A percentile compares a stretch with the other conserved stretches of the same genome.
phyloP scores from a whole-genome alignment of 345 rosid species.

The Erucastrum elatum region DNA sequence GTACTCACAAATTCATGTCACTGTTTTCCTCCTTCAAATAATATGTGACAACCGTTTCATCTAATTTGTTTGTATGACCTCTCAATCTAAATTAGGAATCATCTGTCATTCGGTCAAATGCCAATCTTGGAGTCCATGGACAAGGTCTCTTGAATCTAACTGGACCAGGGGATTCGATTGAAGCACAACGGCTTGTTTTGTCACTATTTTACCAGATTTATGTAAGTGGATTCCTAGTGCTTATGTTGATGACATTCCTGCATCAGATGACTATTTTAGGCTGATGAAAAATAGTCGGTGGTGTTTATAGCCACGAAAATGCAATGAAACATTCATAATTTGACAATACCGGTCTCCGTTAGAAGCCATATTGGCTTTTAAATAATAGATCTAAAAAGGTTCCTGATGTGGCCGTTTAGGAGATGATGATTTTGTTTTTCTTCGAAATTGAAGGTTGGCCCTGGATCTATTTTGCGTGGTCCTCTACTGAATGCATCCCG shows the following conservation, averaged over 20 bases:
- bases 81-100: slow-evolving; percentile 58
- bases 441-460: slow-evolving; percentile 70
- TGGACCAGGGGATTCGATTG: slow-evolving; percentile 85
- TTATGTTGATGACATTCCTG: slow-evolving; percentile 23
- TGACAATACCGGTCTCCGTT: slow-evolving; percentile 8
- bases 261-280: slow-evolving; percentile 16
- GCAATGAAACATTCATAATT: slow-evolving; percentile 7
- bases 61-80: slow-evolving; percentile 6
- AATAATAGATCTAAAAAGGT: slow-evolving; percentile 8
- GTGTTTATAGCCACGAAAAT: slow-evolving; percentile 21
- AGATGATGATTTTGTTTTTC: slow-evolving; percentile 21
- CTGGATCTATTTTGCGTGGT: slow-evolving; percentile 88
- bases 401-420: slow-evolving; percentile 14
- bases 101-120: slow-evolving; percentile 90
- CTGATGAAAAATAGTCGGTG: slow-evolving; percentile 10
- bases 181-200: slow-evolving; percentile 93
- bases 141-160: slow-evolving; percentile 95
- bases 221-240: slow-evolving; percentile 51
- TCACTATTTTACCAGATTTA: slow-evolving; percentile 88
- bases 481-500: slow-evolving; percentile 77
- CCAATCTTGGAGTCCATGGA: slow-evolving; percentile 95
- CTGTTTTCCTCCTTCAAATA: slow-evolving; percentile 25
- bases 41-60: slow-evolving; percentile 14
- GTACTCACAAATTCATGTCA: slow-evolving; percentile 44
- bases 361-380: slow-evolving; percentile 7